phyloP scores from a whole-genome alignment of 2,329 filamentous ascomycete species.

The Eutypella sp. region DNA sequence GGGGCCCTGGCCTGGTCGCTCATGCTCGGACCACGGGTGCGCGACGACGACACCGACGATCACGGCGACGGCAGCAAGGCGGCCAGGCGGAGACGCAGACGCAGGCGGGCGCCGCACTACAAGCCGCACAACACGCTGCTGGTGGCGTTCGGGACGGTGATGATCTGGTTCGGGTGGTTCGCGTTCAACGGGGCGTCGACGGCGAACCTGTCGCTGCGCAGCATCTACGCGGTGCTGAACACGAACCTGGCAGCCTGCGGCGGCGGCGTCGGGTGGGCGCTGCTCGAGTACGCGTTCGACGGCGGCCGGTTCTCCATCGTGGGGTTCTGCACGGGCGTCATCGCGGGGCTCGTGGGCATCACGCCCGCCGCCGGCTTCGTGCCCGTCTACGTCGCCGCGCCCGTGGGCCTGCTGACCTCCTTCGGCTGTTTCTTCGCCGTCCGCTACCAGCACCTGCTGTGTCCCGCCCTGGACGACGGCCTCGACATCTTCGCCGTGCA shows the following conservation, averaged over 20 bases:
- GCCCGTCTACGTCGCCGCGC: constrained; percentile 43
- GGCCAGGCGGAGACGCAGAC: constrained; percentile 34
- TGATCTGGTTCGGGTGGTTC: constrained; percentile 62
- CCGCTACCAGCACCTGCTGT: constrained; percentile 45
- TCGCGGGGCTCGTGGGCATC: constrained; percentile 53
- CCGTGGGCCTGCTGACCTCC: constrained; percentile 48
- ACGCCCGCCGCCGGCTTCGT: constrained; percentile 54
- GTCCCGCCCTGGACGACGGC: constrained; percentile 52
- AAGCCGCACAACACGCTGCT: constrained; percentile 58
- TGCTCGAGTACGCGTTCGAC: constrained; percentile 48
- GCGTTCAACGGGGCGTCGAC: constrained; percentile 48
- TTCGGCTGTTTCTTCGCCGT: constrained; percentile 41
- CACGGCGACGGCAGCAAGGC: not conserved
- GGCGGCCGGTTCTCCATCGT: constrained; percentile 45
- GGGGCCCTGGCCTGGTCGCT: constrained; percentile 60
- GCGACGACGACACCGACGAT: too few species aligned
- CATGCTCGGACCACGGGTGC: constrained; percentile 54
- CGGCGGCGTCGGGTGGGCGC: constrained; percentile 48
- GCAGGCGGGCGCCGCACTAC: constrained; percentile 41
- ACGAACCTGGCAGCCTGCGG: constrained; percentile 54
- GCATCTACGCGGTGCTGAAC: constrained; percentile 52
- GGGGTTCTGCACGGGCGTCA: constrained; percentile 49
- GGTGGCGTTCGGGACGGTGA: constrained; percentile 57
- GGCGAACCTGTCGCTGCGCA: constrained; percentile 45
- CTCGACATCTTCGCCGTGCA: constrained; percentile 58